Conservation (phyloP, 495 filamentous ascomycete genomes). For the Podospora pseudoanserina region DNA sequence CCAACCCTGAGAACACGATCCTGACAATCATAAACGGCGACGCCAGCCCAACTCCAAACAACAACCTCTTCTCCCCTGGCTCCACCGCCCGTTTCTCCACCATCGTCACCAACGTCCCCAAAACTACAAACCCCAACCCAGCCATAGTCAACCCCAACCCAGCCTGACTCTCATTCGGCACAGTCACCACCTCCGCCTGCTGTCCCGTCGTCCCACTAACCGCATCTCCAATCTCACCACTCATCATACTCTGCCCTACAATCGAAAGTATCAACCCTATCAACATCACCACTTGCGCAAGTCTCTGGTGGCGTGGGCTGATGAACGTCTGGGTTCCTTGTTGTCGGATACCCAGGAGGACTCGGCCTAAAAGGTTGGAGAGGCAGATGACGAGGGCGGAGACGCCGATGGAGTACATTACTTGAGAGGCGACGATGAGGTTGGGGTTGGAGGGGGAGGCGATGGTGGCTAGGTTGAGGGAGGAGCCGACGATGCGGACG, state of each 20-base stretch:
- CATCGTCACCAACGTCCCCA: conserved; percentile 24
- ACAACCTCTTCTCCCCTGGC: conserved; percentile 34
- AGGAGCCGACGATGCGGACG: conserved; percentile 31
- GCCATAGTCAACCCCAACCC: conserved; percentile 31
- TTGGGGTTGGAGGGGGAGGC: conserved; percentile 24
- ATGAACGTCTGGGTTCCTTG: conserved; percentile 18
- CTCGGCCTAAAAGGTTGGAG: conserved; percentile 30
- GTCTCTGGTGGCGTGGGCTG: conserved; percentile 21
- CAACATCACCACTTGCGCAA: conserved; percentile 28
- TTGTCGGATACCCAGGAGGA: conserved; percentile 23
- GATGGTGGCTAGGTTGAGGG: conserved; percentile 37
- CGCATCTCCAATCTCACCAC: conserved; percentile 8
- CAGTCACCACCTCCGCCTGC: conserved; percentile 11
- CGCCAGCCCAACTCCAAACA: conserved; percentile 30
- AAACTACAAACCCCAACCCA: conserved; percentile 26
- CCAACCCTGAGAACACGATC: conserved; percentile 31
- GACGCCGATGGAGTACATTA: conserved; percentile 34
- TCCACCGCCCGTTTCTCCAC: conserved; percentile 25
- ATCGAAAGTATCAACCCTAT: conserved; percentile 32
- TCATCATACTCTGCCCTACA: conserved; percentile 27
- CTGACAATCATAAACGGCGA: conserved; percentile 41
- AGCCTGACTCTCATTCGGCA: conserved; percentile 27
- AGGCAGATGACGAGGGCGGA: conserved; percentile 32
- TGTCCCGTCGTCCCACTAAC: neutral
- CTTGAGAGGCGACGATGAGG: conserved; percentile 28